These are phyloP conservation scores for Psilocybe azurescens DNA, from an alignment of 768 basidiomycete species.

Conservation along the genomic window DNA sequence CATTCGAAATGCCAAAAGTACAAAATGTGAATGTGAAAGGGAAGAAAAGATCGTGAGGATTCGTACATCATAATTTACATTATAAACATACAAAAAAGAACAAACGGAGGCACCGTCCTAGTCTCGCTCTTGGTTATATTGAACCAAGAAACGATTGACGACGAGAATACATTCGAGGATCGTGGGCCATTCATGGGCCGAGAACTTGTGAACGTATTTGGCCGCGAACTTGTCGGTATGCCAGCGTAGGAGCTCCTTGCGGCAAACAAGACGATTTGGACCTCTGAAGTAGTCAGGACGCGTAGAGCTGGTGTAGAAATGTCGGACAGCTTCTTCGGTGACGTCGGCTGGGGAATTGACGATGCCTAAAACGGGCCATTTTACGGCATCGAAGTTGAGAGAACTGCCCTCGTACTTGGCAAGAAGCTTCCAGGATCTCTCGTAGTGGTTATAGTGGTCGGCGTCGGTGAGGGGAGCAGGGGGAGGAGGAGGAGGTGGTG, in stretches of 20 bases:
- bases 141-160: conserved; percentile 46
- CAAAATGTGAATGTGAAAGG: background rate
- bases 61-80: background rate
- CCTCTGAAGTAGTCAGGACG: conserved; percentile 22
- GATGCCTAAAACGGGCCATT: conserved; percentile 46
- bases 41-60: background rate
- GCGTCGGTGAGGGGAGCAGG: conserved; percentile 9
- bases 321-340: conserved; percentile 34
- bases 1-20: too few species aligned
- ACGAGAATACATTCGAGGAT: conserved; percentile 38
- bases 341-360: conserved; percentile 34
- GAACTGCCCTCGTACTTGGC: conserved; percentile 26
- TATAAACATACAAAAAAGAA: background rate
- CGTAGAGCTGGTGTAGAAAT: conserved; percentile 46
- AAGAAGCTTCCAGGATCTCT: conserved; percentile 40
- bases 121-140: background rate
- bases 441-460: conserved; percentile 30
- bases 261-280: too few species aligned
- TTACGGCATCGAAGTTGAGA: conserved; percentile 38
- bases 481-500: conserved; percentile 4
- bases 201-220: conserved; percentile 40
- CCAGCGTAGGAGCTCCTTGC: conserved; percentile 54
- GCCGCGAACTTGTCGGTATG: conserved; percentile 60
- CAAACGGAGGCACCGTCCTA: background rate
- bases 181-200: conserved; percentile 31